Evolutionary conservation across 306 rosid species (phyloP).

Genomic region (Vicia sativa): DNA sequence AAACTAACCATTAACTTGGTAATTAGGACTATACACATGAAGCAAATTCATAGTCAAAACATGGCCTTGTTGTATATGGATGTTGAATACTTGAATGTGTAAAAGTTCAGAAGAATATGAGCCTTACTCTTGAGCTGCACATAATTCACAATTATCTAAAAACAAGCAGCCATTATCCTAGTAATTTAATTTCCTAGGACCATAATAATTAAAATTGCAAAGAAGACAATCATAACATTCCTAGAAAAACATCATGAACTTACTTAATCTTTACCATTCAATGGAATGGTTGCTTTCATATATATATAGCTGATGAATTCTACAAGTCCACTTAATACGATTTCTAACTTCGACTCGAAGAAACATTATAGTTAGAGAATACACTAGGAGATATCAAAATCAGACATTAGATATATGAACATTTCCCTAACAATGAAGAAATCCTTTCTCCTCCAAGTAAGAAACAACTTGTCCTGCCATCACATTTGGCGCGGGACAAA

Average conservation of each 20-base stretch:
- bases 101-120: too few relatives aligned
- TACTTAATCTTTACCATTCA: slow-evolving; percentile 1
- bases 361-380: slow-evolving; percentile 29
- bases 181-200: background rate
- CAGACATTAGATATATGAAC: background rate
- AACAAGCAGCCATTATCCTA: background rate
- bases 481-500: slow-evolving; percentile 60
- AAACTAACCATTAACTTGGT: too few relatives aligned
- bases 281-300: slow-evolving; percentile 3
- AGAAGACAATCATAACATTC: background rate
- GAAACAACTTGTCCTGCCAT: slow-evolving; percentile 69
- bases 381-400: slow-evolving; percentile 5
- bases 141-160: background rate
- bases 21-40: too few relatives aligned
- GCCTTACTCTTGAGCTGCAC: too few relatives aligned
- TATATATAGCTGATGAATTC: slow-evolving; percentile 11
- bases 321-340: slow-evolving; percentile 28
- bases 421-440: slow-evolving; percentile 50
- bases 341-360: slow-evolving; percentile 26
- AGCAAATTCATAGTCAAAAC: too few relatives aligned
- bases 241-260: background rate
- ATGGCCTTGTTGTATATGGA: too few relatives aligned
- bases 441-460: slow-evolving; percentile 74
- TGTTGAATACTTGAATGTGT: too few relatives aligned
- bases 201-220: slow-evolving; percentile 11